Percentiles rank a stretch among this genome's conserved stretches.
Conservation (phyloP, 257 asterid genomes). For the Solanum peruvianum region DNA sequence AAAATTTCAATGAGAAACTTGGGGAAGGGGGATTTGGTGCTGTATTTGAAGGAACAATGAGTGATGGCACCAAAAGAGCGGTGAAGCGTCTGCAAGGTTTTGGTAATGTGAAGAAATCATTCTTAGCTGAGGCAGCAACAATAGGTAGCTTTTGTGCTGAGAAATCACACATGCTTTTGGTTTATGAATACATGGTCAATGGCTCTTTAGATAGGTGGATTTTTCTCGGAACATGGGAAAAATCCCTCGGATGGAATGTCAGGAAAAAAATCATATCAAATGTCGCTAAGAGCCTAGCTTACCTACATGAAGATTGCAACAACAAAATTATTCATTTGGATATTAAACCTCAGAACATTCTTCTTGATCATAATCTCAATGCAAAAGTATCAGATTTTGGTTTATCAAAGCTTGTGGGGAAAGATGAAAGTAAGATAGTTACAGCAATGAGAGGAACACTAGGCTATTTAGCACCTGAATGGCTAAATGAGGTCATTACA, state of each 20-base stretch:
- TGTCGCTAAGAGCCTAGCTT: conserved; percentile 1
- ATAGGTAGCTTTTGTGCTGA: conserved; percentile 5
- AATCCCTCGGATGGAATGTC: neutral
- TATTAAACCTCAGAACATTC: conserved; percentile 2
- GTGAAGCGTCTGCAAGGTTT: conserved; percentile 1
- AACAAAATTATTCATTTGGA: conserved; percentile 16
- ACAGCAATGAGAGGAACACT: conserved; percentile 16
- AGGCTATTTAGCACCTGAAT: conserved; percentile 15
- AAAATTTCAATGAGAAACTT: conserved; percentile 6
- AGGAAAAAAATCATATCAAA: conserved; percentile 1
- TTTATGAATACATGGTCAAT: neutral
- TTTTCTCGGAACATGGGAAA: neutral
- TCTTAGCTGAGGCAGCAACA: conserved; percentile 7
- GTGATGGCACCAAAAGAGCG: neutral
- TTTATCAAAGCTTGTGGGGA: conserved; percentile 8
- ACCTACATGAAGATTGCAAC: conserved; percentile 17
- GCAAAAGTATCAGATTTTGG: conserved; percentile 3
- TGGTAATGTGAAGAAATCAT: neutral
- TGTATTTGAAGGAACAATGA: conserved; percentile 7
- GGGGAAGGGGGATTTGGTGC: conserved; percentile 16
- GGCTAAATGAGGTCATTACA: conserved; percentile 4
- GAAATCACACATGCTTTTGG: neutral
- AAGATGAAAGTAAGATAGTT: conserved; percentile 3
- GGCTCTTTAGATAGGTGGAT: conserved; percentile 14
- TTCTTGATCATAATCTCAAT: neutral